These are phyloP conservation scores for Grosmannia penicillata DNA, from an alignment of 2,329 filamentous ascomycete species.

Conservation along the genomic window DNA sequence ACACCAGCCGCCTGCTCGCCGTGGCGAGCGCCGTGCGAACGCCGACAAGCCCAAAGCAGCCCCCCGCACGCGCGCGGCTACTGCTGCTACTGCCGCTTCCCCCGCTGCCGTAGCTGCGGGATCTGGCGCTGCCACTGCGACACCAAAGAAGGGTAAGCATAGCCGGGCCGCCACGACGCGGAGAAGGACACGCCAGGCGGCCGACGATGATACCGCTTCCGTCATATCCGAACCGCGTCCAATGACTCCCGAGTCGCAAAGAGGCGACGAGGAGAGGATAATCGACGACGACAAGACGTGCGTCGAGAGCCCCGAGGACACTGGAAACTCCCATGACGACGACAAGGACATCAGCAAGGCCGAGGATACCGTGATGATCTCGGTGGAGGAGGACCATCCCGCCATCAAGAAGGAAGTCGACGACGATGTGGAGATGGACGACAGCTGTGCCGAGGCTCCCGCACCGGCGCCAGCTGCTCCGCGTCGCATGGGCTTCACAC, in stretches of 20 bases:
- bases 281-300: slow-evolving; percentile 9
- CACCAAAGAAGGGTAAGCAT: slow-evolving; percentile 13
- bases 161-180: slow-evolving; percentile 9
- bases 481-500: slow-evolving; percentile 34
- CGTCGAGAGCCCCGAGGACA: slow-evolving; percentile 6
- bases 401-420: slow-evolving; percentile 27
- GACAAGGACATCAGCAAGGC: slow-evolving; percentile 20
- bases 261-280: slow-evolving; percentile 10
- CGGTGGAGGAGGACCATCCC: slow-evolving; percentile 32
- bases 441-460: neutral
- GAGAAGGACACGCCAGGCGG: slow-evolving; percentile 25
- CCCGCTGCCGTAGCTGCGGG: neutral
- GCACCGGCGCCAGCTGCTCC: slow-evolving; percentile 3
- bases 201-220: slow-evolving; percentile 22
- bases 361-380: slow-evolving; percentile 22
- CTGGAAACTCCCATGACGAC: slow-evolving; percentile 1
- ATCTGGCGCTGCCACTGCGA: neutral
- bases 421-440: slow-evolving; percentile 25
- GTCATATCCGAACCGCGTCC: slow-evolving; percentile 32
- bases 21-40: slow-evolving; percentile 64
- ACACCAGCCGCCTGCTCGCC: slow-evolving; percentile 82
- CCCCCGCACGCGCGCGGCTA: slow-evolving; percentile 21
- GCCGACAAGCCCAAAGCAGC: slow-evolving; percentile 33
- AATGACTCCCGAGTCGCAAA: slow-evolving; percentile 42
- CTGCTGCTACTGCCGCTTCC: slow-evolving; percentile 14